These are phyloP conservation scores for Penicillium sp. DNA, from an alignment of 2,329 filamentous ascomycete species.

Conservation along the genomic window DNA sequence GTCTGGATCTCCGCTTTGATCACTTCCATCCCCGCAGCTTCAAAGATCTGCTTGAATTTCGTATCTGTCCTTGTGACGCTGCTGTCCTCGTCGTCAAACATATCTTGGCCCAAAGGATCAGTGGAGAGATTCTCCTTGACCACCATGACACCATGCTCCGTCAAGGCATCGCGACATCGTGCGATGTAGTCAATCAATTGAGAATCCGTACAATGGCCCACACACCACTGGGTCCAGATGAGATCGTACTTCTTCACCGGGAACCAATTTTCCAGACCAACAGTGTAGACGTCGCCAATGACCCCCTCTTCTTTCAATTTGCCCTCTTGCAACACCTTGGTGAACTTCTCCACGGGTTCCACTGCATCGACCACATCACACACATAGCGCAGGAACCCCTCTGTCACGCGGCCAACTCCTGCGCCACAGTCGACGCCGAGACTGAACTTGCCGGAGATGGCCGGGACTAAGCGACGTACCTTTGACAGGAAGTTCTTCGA, in stretches of 20 bases:
- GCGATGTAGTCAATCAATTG: slow-evolving; percentile 67
- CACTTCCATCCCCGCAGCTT: slow-evolving; percentile 65
- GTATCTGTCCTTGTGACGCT: slow-evolving; percentile 73
- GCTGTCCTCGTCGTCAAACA: slow-evolving; percentile 73
- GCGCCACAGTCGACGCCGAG: slow-evolving; percentile 61
- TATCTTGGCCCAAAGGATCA: slow-evolving; percentile 54
- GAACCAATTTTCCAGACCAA: slow-evolving; percentile 73
- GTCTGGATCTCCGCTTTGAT: slow-evolving; percentile 69
- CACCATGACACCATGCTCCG: slow-evolving; percentile 54
- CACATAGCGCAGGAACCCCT: slow-evolving; percentile 69
- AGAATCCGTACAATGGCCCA: slow-evolving; percentile 74
- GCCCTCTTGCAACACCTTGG: slow-evolving; percentile 53
- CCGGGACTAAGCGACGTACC: slow-evolving; percentile 46
- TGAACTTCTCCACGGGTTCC: slow-evolving; percentile 82
- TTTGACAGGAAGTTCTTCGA: slow-evolving; percentile 69
- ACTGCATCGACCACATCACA: slow-evolving; percentile 75
- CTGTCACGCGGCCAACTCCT: slow-evolving; percentile 79
- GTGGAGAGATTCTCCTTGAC: slow-evolving; percentile 78
- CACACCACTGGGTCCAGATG: slow-evolving; percentile 89
- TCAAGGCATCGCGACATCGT: slow-evolving; percentile 56
- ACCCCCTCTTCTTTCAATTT: slow-evolving; percentile 44
- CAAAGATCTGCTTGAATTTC: slow-evolving; percentile 70
- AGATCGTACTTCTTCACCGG: slow-evolving; percentile 64
- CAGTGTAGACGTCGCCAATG: slow-evolving; percentile 65
- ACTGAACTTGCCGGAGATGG: slow-evolving; percentile 13